Conservation (phyloP, 106 monocot species). For the Ottelia alismoides region DNA sequence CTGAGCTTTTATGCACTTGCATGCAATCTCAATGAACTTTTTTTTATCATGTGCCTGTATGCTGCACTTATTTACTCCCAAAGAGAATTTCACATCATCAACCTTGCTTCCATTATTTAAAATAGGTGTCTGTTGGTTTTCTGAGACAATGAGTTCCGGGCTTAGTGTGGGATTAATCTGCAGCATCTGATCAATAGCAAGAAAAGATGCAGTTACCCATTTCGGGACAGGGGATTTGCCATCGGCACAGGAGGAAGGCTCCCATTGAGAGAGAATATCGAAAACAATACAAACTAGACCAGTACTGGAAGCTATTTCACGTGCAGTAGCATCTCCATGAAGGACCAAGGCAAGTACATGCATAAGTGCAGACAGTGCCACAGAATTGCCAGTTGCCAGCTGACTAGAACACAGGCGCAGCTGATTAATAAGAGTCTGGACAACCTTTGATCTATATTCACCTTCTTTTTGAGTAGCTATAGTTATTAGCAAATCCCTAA, state of each 20-base stretch:
- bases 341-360: constrained; percentile 93
- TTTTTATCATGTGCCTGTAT: constrained; percentile 60
- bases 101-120: constrained; percentile 36
- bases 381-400: constrained; percentile 22
- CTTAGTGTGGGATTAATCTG: constrained; percentile 67
- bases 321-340: constrained; percentile 63
- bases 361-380: constrained; percentile 57
- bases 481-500: constrained; percentile 75
- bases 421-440: constrained; percentile 55
- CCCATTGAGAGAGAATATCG: constrained; percentile 70
- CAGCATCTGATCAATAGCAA: constrained; percentile 78
- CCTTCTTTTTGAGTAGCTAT: constrained; percentile 82
- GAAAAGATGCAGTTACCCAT: constrained; percentile 90
- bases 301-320: constrained; percentile 54
- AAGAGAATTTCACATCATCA: constrained; percentile 21
- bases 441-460: constrained; percentile 47
- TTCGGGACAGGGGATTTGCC: constrained; percentile 55
- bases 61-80: constrained; percentile 13
- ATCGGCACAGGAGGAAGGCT: constrained; percentile 17
- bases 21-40: constrained; percentile 67
- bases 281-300: constrained; percentile 63
- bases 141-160: constrained; percentile 32
- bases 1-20: constrained; percentile 65
- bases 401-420: constrained; percentile 30
- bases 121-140: constrained; percentile 38